Conservation (phyloP, 2,329 filamentous ascomycete genomes). For the Sclerotinia spermophila region DNA sequence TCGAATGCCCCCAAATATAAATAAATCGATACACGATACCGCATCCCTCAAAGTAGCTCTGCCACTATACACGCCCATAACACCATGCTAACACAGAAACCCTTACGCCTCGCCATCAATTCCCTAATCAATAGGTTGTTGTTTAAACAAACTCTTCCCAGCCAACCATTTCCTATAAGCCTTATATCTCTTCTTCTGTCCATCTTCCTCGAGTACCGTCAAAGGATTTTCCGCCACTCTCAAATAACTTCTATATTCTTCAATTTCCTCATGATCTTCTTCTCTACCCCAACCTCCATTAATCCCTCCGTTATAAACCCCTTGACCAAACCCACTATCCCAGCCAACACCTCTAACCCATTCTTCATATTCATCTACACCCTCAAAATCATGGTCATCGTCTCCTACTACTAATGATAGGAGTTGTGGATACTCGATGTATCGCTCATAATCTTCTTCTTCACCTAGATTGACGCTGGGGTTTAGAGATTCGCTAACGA, state of each 20-base stretch:
- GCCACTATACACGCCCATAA: background rate
- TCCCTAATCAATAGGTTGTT: slow-evolving; percentile 57
- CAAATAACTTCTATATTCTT: slow-evolving; percentile 73
- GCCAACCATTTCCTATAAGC: slow-evolving; percentile 92
- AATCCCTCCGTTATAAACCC: slow-evolving; percentile 78
- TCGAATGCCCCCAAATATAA: background rate
- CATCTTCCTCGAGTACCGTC: slow-evolving; percentile 83
- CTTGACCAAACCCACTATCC: slow-evolving; percentile 55
- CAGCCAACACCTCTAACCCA: slow-evolving; percentile 57
- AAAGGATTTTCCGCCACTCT: slow-evolving; percentile 76
- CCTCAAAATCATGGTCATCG: slow-evolving; percentile 51
- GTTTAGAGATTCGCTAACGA: slow-evolving; percentile 80
- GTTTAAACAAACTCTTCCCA: slow-evolving; percentile 95
- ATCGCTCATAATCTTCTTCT: slow-evolving; percentile 80
- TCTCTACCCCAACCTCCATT: slow-evolving; percentile 53
- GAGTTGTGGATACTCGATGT: slow-evolving; percentile 84
- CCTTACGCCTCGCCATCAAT: background rate
- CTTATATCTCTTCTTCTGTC: slow-evolving; percentile 91
- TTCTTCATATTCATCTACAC: slow-evolving; percentile 70
- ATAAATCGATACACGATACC: background rate
- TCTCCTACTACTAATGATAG: slow-evolving; percentile 77
- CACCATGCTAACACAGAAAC: background rate
- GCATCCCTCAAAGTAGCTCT: background rate
- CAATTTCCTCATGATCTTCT: slow-evolving; percentile 50
- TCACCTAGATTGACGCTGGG: slow-evolving; percentile 75